Base-by-base conservation (phyloP, 371 early-diverging fungal species). In the Syncephalis fuscata region DNA sequence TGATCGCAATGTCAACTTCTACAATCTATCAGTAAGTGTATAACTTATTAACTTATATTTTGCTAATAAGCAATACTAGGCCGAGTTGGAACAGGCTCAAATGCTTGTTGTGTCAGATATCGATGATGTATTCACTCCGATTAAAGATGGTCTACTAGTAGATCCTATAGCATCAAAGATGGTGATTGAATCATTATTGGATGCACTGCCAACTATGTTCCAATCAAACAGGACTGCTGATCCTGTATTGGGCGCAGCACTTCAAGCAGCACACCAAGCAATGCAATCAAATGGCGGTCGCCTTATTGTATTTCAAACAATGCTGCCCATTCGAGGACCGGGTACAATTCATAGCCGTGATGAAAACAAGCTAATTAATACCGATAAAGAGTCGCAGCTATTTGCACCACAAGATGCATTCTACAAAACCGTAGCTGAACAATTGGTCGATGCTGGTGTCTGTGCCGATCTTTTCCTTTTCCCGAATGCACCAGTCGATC, bases 71-170 rank as follows among this genome's bases (percentile, higher is more conserved):
- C 8, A 37, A 47, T 19, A 27, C 9, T 38, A 83, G 80, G 40
- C 82, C 16, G 54, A 51, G 4, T 53, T 85, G 45, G 90, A 85
- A 24, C 84, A 90, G 55, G 80, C 91, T 3, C 86, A 87, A 57
- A 89, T 96, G 90, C 68, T 95, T 71, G 84, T 93, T n/a, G 89
- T 96, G 1, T 71, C 90, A 0, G 98, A 97, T 61, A 61, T 91
- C 19, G 58, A 78, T 32, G 95, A 96, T 54, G 66, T 89, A 20
- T 97, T 96, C 73, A 82, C 92, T 14, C 98, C 98, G 1, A 60
- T 94, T 9, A 71, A 76, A 48, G 80, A 80, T 8, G 96, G 88
- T 45, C 71, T 83, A 62, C 66, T 91, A 32, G 94, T 92, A 2
- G 82, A 88, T 53, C 89, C 92, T 2, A 57, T 38, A 16, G 51